Evolutionary conservation across 225 moss, liverwort and hornwort species (phyloP).

Genomic region (Pseudisothecium myosuroides): DNA sequence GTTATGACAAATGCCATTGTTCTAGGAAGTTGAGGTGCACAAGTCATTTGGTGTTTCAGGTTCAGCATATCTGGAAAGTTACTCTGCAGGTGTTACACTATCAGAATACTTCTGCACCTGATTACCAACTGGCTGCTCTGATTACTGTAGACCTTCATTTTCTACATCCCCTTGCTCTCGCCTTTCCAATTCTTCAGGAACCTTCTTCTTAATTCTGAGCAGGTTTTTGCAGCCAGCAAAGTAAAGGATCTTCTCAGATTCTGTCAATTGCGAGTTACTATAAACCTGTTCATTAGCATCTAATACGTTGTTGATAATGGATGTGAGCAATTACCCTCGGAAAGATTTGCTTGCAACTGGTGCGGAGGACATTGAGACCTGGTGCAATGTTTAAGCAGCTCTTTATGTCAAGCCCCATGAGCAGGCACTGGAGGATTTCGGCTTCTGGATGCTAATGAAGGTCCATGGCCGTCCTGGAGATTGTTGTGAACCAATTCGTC

Average conservation of each 20-base stretch:
- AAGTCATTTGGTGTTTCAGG: background rate
- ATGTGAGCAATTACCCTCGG: background rate
- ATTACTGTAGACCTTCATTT: background rate
- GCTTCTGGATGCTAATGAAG: background rate
- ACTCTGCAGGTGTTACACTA: background rate
- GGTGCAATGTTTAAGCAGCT: background rate
- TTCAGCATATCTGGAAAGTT: background rate
- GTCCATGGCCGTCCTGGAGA: slow-evolving; percentile 1
- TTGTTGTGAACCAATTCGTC: slow-evolving; percentile 2
- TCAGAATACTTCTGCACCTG: background rate
- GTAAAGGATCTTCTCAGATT: background rate
- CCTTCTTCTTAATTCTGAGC: background rate
- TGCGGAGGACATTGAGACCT: background rate
- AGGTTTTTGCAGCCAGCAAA: background rate
- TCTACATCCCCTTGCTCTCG: background rate
- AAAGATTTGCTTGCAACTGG: background rate
- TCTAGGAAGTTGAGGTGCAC: background rate
- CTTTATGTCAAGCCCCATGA: background rate
- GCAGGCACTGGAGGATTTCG: background rate
- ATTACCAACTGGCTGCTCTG: background rate
- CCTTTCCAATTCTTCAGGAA: background rate
- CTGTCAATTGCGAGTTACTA: background rate
- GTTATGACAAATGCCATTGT: background rate
- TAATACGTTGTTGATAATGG: background rate
- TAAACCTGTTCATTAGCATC: background rate